phyloP scores from a whole-genome alignment of 495 filamentous ascomycete genomes.

The Talaromyces adpressus region DNA sequence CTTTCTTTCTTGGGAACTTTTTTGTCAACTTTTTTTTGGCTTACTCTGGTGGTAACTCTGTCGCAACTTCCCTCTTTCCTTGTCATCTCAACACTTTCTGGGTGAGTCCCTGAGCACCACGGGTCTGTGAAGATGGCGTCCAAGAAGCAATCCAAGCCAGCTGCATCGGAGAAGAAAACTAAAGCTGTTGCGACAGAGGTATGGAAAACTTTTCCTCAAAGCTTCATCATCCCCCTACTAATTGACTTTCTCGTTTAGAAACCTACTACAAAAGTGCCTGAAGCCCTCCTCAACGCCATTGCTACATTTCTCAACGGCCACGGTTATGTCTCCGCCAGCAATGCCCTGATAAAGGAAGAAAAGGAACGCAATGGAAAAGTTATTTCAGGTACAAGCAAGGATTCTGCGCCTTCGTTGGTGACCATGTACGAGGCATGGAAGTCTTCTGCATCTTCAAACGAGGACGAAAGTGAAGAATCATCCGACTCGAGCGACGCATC shows the following conservation, averaged over 20 bases:
- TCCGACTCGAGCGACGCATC: neutral
- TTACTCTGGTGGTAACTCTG: neutral
- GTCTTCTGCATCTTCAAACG: conserved; percentile 14
- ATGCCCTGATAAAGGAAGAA: conserved; percentile 53
- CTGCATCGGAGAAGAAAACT: neutral
- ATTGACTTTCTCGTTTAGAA: neutral
- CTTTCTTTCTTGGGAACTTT: neutral
- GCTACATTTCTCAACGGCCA: conserved; percentile 59
- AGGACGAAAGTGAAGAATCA: conserved; percentile 19
- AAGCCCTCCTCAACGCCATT: conserved; percentile 58
- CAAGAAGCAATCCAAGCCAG: neutral
- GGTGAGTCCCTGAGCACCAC: neutral
- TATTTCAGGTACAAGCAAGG: conserved; percentile 13
- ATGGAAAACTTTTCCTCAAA: neutral
- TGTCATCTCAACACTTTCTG: neutral
- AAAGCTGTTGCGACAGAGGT: neutral
- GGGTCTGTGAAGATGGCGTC: neutral
- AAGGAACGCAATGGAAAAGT: conserved; percentile 31
- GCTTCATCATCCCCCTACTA: neutral
- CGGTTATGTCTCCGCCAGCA: conserved; percentile 51
- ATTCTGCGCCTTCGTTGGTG: conserved; percentile 28
- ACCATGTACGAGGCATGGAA: conserved; percentile 44
- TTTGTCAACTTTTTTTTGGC: neutral
- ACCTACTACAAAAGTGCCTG: conserved; percentile 29
- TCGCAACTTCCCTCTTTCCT: neutral